Conservation (phyloP, 2,329 filamentous ascomycete species). For the Xylaria multiplex region DNA sequence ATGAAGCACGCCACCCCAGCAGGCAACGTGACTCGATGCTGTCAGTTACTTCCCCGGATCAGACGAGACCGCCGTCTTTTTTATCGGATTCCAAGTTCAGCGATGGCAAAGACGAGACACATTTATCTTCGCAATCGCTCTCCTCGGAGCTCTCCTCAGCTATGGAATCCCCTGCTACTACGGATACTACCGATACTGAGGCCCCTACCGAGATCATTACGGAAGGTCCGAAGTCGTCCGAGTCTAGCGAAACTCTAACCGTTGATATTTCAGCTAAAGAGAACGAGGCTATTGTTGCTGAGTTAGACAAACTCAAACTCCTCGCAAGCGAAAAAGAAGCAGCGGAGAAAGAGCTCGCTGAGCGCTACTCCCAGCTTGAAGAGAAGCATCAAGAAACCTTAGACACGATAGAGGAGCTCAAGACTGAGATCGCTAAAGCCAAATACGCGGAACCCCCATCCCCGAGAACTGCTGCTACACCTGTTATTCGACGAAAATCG, state of each 20-base stretch:
- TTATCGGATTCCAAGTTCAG: slow-evolving; percentile 79
- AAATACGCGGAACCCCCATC: slow-evolving; percentile 69
- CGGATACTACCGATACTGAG: slow-evolving; percentile 70
- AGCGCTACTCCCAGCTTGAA: slow-evolving; percentile 85
- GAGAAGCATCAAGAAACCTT: slow-evolving; percentile 83
- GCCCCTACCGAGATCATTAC: slow-evolving; percentile 48
- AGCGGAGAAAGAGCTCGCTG: slow-evolving; percentile 75
- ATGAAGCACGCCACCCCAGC: slow-evolving; percentile 76
- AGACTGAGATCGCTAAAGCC: slow-evolving; percentile 84
- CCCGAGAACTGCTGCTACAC: slow-evolving; percentile 70
- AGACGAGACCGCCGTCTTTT: slow-evolving; percentile 79
- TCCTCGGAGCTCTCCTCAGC: slow-evolving; percentile 93
- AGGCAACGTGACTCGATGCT: slow-evolving; percentile 65
- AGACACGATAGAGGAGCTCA: slow-evolving; percentile 89
- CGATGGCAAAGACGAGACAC: slow-evolving; percentile 72
- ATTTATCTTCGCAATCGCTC: slow-evolving; percentile 87
- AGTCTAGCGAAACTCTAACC: slow-evolving; percentile 52
- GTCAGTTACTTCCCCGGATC: slow-evolving; percentile 61
- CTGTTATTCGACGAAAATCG: slow-evolving; percentile 91
- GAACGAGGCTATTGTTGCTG: slow-evolving; percentile 63
- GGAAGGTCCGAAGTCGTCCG: slow-evolving; percentile 61
- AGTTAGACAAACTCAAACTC: slow-evolving; percentile 76
- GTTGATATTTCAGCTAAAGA: slow-evolving; percentile 49
- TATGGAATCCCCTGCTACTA: slow-evolving; percentile 76
- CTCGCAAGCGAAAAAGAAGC: slow-evolving; percentile 81